A percentile compares a stretch with the other conserved stretches of the same genome.
Evolutionary conservation across 306 rosid species (phyloP).

Genomic region (Cajanus cajan): DNA sequence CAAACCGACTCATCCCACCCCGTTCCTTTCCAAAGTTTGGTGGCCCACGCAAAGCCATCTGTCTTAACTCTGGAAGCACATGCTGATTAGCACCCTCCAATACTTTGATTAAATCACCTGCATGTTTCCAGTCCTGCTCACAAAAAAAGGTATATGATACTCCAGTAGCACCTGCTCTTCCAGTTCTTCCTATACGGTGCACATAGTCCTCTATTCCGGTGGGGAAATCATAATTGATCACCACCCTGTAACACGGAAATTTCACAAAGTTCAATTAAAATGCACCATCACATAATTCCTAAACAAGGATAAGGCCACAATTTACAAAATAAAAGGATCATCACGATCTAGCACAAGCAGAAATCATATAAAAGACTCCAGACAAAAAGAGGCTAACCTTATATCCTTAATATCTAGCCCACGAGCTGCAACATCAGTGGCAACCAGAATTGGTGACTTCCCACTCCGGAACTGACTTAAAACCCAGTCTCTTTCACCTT

Average conservation of each 20-base stretch:
- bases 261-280: background rate
- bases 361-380: background rate
- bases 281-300: background rate
- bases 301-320: slow-evolving; percentile 16
- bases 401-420: slow-evolving; percentile 99
- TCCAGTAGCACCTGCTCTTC: slow-evolving; percentile 99
- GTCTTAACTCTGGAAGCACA: slow-evolving; percentile 86
- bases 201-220: slow-evolving; percentile 95
- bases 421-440: slow-evolving; percentile 99
- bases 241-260: slow-evolving; percentile 61
- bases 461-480: slow-evolving; percentile 91
- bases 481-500: slow-evolving; percentile 93
- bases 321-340: slow-evolving; percentile 1
- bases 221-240: slow-evolving; percentile 97
- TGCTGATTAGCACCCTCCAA: slow-evolving; percentile 96
- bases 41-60: slow-evolving; percentile 83
- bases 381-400: slow-evolving; percentile 55
- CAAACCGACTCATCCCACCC: slow-evolving; percentile 62
- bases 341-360: slow-evolving; percentile 8
- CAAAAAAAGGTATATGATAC: slow-evolving; percentile 86
- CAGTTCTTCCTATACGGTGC: slow-evolving; percentile 97
- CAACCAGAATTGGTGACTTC: slow-evolving; percentile 90
- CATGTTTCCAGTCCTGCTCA: slow-evolving; percentile 97
- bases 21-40: slow-evolving; percentile 79
- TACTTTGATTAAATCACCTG: slow-evolving; percentile 85